These are phyloP conservation scores for Aspergillus mulundensis DNA, from an alignment of 495 filamentous ascomycete species.

Conservation along the genomic window DNA sequence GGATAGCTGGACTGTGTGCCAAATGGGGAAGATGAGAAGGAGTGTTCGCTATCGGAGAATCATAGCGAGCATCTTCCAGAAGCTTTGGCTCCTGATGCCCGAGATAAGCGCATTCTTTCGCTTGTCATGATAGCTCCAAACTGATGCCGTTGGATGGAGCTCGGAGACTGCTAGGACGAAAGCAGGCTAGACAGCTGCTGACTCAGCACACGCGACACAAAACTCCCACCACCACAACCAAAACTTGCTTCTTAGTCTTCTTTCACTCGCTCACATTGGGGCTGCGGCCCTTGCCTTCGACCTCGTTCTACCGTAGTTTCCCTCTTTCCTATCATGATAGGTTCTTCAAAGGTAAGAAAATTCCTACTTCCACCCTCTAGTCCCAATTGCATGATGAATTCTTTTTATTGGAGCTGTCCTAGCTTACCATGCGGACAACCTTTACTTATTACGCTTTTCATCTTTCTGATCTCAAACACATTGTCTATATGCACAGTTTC, in stretches of 20 bases:
- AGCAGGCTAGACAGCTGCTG: constrained; percentile 13
- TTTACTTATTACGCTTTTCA: constrained; percentile 47
- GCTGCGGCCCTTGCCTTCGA: constrained; percentile 35
- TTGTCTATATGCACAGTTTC: background rate
- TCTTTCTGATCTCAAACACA: constrained; percentile 25
- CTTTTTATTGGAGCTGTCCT: constrained; percentile 97
- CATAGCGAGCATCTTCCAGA: background rate
- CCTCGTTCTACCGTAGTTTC: constrained; percentile 10
- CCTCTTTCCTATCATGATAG: constrained; percentile 28
- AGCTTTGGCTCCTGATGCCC: background rate
- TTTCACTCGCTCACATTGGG: constrained; percentile 25
- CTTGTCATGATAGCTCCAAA: background rate
- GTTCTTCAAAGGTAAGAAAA: constrained; percentile 35
- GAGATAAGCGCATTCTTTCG: background rate
- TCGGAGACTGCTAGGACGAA: background rate
- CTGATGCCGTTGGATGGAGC: too few relatives aligned
- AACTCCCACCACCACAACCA: constrained; percentile 19
- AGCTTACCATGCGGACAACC: constrained; percentile 54
- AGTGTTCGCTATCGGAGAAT: background rate
- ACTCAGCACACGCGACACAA: constrained; percentile 26
- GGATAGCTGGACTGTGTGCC: background rate
- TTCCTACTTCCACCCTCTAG: background rate
- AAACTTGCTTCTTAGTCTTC: constrained; percentile 15
- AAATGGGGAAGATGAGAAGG: background rate
- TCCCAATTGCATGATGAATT: constrained; percentile 53